These are phyloP conservation scores for Allantophomopsis cytisporea DNA, from an alignment of 2,329 filamentous ascomycete species.

Conservation along the genomic window DNA sequence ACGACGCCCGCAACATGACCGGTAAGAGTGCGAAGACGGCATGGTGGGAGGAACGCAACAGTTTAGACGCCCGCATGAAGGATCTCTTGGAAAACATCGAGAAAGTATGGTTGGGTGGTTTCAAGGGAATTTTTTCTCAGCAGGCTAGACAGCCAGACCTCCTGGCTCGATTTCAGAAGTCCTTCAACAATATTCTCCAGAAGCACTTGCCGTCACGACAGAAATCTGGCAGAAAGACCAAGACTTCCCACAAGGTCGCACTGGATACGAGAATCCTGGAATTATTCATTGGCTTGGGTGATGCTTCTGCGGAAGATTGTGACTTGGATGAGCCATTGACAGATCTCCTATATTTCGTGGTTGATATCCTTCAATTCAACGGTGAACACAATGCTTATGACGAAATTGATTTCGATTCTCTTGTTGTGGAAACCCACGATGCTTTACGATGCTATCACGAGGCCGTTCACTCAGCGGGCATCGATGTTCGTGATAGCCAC, in stretches of 20 bases:
- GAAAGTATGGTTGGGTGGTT: constrained; percentile 87
- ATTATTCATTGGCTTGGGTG: constrained; percentile 75
- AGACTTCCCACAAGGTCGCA: constrained; percentile 24
- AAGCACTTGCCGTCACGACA: constrained; percentile 76
- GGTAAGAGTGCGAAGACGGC: constrained; percentile 62
- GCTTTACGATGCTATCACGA: constrained; percentile 68
- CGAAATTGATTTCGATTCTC: constrained; percentile 88
- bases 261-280: constrained; percentile 63
- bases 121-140: constrained; percentile 85
- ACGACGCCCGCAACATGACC: constrained; percentile 56
- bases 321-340: constrained; percentile 84
- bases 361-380: constrained; percentile 93
- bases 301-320: constrained; percentile 48
- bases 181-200: constrained; percentile 67
- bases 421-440: constrained; percentile 80
- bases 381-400: constrained; percentile 95
- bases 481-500: constrained; percentile 37
- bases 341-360: constrained; percentile 88
- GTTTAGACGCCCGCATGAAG: constrained; percentile 62
- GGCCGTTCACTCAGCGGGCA: constrained; percentile 20
- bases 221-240: constrained; percentile 40
- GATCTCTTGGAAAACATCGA: constrained; percentile 78
- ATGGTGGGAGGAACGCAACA: constrained; percentile 84
- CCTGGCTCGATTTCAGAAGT: constrained; percentile 62
- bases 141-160: constrained; percentile 47